A percentile compares a stretch with the other conserved stretches of the same genome.
These are phyloP conservation scores for Yamadazyma oceani DNA, from an alignment of 1,139 yeast genomes.

Conservation along the genomic window DNA sequence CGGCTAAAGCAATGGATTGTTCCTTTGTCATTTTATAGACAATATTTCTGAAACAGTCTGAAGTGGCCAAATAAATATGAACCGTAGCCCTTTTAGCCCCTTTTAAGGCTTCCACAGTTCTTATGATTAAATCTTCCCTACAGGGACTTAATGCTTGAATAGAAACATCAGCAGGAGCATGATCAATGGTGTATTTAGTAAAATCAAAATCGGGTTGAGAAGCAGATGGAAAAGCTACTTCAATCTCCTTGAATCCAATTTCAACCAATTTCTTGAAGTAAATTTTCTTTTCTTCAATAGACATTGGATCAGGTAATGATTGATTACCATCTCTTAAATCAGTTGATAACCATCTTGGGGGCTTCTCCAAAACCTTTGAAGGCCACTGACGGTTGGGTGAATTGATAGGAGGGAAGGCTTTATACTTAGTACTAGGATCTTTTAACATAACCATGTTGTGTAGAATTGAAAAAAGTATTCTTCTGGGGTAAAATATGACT, in stretches of 20 bases:
- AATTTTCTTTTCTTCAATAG: conserved; percentile 44
- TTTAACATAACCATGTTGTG: conserved; percentile 30
- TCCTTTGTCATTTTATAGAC: conserved; percentile 45
- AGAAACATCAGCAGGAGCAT: conserved; percentile 46
- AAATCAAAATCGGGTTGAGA: conserved; percentile 52
- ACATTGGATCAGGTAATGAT: conserved; percentile 52
- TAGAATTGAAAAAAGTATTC: not conserved
- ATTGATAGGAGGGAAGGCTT: conserved; percentile 35
- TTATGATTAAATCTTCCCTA: conserved; percentile 43
- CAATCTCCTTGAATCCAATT: conserved; percentile 50
- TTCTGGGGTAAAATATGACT: not conserved
- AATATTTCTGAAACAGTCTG: conserved; percentile 47
- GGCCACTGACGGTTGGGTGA: conserved; percentile 49
- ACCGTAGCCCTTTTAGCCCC: conserved; percentile 51
- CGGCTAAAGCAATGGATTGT: conserved; percentile 42
- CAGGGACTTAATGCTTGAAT: conserved; percentile 50
- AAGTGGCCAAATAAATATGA: conserved; percentile 48
- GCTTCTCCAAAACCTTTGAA: conserved; percentile 33
- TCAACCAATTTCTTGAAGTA: conserved; percentile 47
- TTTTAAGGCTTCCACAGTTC: conserved; percentile 47
- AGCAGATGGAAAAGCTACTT: conserved; percentile 50
- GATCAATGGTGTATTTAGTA: conserved; percentile 48
- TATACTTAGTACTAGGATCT: conserved; percentile 44
- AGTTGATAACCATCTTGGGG: conserved; percentile 52
- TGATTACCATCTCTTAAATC: conserved; percentile 53